Base-by-base conservation (phyloP, 2,329 filamentous ascomycete species). In the Macrophomina phaseolina region DNA sequence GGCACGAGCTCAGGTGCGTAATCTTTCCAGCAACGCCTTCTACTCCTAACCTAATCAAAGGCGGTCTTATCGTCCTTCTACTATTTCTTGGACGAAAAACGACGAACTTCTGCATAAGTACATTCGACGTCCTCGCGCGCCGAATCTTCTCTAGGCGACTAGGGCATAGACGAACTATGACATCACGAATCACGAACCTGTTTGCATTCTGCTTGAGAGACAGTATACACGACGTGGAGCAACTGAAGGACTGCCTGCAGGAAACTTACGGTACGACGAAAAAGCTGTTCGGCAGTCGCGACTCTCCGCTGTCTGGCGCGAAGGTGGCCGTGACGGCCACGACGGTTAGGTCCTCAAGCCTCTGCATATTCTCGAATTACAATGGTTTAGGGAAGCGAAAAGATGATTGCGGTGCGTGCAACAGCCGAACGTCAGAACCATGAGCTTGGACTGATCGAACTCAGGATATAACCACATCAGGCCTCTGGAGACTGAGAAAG, bases 181-280 rank as follows among this genome's bases (percentile, higher is more conserved):
- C 68, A 9, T 18, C 32, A 14, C 69, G 55, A 18, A 12, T 69
- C 5, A 68, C 63, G 81, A 78, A 70, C 74, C 71, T 85, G 52
- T 75, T 68, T 64, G 66, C 30, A 36, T 66, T 52, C 12, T 8
- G 65, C 23, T 67, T 64, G 36, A 63, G 38, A 14, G 40, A 66
- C 67, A 68, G 67, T 67, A 62, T 72, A 46, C 60, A 70, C 60
- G 66, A 45, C 75, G 68, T 79, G 76, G 61, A 70, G 69, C 40
- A 79, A 72, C 62, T 77, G 75, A 70, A 82, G 78, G 66, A 70
- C 76, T 45, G 78, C 34, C 23, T 70, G 14, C 69, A 68, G 49
- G 45, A 68, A 60, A 69, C 45, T 9, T 71, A 68, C 34, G 30
- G 62, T 5, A 55, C 12, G 58, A 42, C 66, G n/a, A 67, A 56